Percentiles rank a stretch among this genome's conserved stretches.
These are phyloP conservation scores for Cinnamomum micranthum DNA, from an alignment of 164 flowering plant genomes.

Conservation along the genomic window DNA sequence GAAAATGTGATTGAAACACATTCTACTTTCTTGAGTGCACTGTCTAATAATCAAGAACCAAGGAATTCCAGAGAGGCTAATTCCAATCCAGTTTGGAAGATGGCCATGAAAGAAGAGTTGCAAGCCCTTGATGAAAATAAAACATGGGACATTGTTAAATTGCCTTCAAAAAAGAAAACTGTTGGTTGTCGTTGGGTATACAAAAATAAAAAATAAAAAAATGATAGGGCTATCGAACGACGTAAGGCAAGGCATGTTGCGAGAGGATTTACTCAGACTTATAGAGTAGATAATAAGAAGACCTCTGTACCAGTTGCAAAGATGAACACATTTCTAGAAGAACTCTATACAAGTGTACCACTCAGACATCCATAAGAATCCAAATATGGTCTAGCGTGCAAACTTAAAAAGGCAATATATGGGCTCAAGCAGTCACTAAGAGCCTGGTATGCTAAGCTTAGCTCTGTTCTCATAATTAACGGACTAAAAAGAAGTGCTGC, in stretches of 20 bases:
- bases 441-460: neutral
- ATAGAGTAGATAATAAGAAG: neutral
- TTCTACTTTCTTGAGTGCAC: too few species aligned
- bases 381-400: neutral
- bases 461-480: neutral
- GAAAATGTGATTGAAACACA: too few species aligned
- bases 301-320: neutral
- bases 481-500: neutral
- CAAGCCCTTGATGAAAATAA: conserved; percentile 7
- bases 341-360: conserved; percentile 2
- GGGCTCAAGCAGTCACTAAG: neutral
- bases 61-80: neutral
- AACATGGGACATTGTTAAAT: neutral
- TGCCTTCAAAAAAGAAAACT: neutral
- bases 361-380: neutral
- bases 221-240: neutral
- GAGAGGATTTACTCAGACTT: neutral
- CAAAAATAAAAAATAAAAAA: neutral
- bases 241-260: conserved; percentile 1
- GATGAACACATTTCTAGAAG: neutral
- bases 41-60: conserved; percentile 2
- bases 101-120: conserved; percentile 16
- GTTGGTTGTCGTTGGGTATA: conserved; percentile 3
- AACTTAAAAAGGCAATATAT: neutral
- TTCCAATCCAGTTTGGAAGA: conserved; percentile 1